Evolutionary conservation across 78 protist genomes (phyloP), one percentile per base, ranked within the genome.

Genomic region (Creolimax fragrantissima): DNA sequence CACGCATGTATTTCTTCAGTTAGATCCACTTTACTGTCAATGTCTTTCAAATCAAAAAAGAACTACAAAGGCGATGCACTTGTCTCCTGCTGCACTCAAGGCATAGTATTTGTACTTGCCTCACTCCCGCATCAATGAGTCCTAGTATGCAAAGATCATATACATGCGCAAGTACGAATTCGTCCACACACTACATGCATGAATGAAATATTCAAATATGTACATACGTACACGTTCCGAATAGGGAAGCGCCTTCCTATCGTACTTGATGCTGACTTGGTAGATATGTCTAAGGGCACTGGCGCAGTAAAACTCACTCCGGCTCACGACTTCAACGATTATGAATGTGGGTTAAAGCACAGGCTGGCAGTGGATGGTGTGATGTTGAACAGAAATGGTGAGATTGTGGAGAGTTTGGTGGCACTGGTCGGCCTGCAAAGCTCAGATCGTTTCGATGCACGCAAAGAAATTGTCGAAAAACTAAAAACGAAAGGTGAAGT

Each of bases 271-370:
- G 99, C 98, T 90, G 67, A 67, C 42, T 94, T 98, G 6, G 99
- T 99, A 7, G 99, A 98, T 91, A 85, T 44, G 93, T 17, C 17
- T 45, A 86, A 5, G 58, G 99, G 99, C 41, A 96, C 99, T 37
- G 98, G 98, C 24, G 94, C 92, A 3, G 96, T 96, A 74, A 96
- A 96, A 88, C 17, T 95, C 39, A 93, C 96, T 5, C 99, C 99
- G 3, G 99, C 98, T 32, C 99, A 98, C 95, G 99, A 99, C 93
- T 95, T 94, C 35, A 97, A 98, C 93, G 99, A 99, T 83, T 98
- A 93, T 86, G 98, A 88, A 84, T 88, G 93, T 89, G 99, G 99
- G 45, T 24, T 88, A 84, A 58, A 97, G 32, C 99, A 99, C 95
- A 37, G 91, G 36, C 95, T 89, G n/a, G 37, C 44, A 81, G 5